phyloP scores from a whole-genome alignment of 139 green algal species.

The Coccomyxa sp. region DNA sequence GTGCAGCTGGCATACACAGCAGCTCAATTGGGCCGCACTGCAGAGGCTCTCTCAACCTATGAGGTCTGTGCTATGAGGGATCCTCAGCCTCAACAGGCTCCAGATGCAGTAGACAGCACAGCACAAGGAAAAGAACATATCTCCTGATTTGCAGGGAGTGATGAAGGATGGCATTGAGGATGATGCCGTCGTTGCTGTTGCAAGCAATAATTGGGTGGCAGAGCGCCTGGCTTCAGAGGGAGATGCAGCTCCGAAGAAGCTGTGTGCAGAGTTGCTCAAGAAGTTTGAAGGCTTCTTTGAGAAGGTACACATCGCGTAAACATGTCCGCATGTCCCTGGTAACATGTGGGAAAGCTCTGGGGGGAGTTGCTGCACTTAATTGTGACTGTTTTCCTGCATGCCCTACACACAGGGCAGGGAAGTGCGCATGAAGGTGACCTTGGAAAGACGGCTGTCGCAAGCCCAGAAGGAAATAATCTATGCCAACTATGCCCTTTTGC shows the following conservation, averaged over 20 bases:
- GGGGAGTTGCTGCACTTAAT: not conserved
- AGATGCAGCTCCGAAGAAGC: slow-evolving; percentile 33
- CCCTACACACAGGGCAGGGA: not conserved
- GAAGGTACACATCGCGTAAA: slow-evolving; percentile 1
- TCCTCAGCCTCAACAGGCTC: not conserved
- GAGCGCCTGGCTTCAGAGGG: not conserved
- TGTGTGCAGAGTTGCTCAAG: slow-evolving; percentile 51
- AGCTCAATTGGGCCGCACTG: slow-evolving; percentile 27
- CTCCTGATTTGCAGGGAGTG: slow-evolving; percentile 12
- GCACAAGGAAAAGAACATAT: not conserved
- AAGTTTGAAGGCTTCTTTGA: slow-evolving; percentile 65
- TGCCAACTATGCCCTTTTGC: slow-evolving; percentile 60
- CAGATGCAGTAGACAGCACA: not conserved
- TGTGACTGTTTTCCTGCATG: not conserved
- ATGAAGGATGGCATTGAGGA: slow-evolving; percentile 36
- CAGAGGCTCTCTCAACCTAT: slow-evolving; percentile 40
- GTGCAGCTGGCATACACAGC: slow-evolving; percentile 78
- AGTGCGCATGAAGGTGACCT: slow-evolving; percentile 15
- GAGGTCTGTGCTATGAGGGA: not conserved
- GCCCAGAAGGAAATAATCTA: slow-evolving; percentile 64
- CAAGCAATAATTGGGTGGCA: slow-evolving; percentile 61
- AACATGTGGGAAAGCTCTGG: too few species aligned
- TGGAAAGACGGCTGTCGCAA: slow-evolving; percentile 60
- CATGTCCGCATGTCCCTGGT: too few species aligned
- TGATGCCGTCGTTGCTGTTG: slow-evolving; percentile 47